Evolutionary conservation across 192 early-diverging fungal species (phyloP), one percentile per base, ranked within the genome.

Genomic region (Chytriomyces sp.): DNA sequence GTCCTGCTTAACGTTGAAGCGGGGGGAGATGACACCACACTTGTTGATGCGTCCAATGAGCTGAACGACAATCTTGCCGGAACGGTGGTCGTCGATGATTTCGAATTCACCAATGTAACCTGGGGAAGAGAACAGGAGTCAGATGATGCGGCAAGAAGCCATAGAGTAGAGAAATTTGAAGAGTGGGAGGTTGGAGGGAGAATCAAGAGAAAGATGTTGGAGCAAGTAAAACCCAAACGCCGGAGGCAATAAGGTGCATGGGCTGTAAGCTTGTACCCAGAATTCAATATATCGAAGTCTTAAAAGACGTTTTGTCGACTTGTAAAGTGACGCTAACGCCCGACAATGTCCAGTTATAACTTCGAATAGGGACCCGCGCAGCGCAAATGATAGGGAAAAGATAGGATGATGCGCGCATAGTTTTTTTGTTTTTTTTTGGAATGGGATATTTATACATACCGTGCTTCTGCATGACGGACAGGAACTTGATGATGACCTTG

Each of bases 51-150:
- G 96, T 79, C 97, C 96, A 80, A 93, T 95, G 76, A 99, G 93
- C 88, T 99, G 97, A 80, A 99, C 91, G 60, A 99, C 94, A 77
- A 99, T 95, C 93, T 97, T 97, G 84, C 94, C 95, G 79, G 93
- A 91, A 79, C 95, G 95, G 87, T 96, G 95, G 86, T 99, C 96
- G 86, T 99, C 95, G 79, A 99, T 91, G 85, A 94, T 94, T 87
- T 99, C 97, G 78, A 99, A 97, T 87, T 97, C 97, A 81, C 96
- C 96, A 88, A 99, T 97, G 91, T 99, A 99, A 75, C 95, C 93
- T 94, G 70, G 28, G 61, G 24, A 23, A 50, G 26, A 49, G 44
- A 2, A 45, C n/a, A 20, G 11, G 11, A 50, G 23, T 49, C 16
- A 44, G 8, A 71, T 24, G 69, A 50, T 46, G 46, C 16, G 23